Evolutionary conservation across 768 basidiomycete genomes (phyloP).

Genomic region (Pulveroboletus frians): DNA sequence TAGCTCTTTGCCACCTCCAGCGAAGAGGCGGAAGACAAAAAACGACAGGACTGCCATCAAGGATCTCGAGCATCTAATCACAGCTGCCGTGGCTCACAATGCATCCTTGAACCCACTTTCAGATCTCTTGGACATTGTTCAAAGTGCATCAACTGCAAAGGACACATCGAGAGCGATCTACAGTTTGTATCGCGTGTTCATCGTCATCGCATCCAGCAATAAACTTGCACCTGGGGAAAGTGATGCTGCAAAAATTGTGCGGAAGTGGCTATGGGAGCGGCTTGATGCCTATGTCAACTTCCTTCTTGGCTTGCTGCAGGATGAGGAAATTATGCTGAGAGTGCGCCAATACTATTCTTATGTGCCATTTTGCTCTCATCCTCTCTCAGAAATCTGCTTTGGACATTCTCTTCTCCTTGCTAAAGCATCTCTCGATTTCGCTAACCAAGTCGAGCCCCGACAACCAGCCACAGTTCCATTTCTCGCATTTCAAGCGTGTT

Average conservation of each 20-base stretch:
- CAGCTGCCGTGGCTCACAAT: constrained; percentile 46
- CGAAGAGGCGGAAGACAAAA: constrained; percentile 47
- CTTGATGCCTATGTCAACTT: constrained; percentile 66
- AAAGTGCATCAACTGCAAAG: constrained; percentile 43
- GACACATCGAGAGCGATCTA: constrained; percentile 73
- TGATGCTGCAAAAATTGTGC: constrained; percentile 55
- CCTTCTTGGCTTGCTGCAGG: constrained; percentile 65
- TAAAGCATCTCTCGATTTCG: constrained; percentile 72
- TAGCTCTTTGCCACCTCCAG: constrained; percentile 47
- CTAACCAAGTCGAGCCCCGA: constrained; percentile 41
- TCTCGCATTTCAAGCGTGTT: constrained; percentile 62
- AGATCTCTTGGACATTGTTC: constrained; percentile 62
- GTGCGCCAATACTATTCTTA: constrained; percentile 40
- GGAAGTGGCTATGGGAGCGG: constrained; percentile 75
- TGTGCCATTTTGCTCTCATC: constrained; percentile 1
- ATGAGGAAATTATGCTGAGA: constrained; percentile 68
- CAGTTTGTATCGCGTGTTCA: constrained; percentile 75
- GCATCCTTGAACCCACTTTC: constrained; percentile 72
- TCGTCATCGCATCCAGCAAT: constrained; percentile 53
- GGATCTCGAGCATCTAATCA: constrained; percentile 52
- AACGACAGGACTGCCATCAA: constrained; percentile 29
- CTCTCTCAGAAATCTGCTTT: constrained; percentile 56
- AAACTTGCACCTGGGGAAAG: constrained; percentile 48
- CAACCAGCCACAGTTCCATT: constrained; percentile 59
- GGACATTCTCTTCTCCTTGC: constrained; percentile 69